Evolutionary conservation across 148 eudicot species (phyloP), one percentile per base, ranked within the genome.

Genomic region (Agrostemma githago): DNA sequence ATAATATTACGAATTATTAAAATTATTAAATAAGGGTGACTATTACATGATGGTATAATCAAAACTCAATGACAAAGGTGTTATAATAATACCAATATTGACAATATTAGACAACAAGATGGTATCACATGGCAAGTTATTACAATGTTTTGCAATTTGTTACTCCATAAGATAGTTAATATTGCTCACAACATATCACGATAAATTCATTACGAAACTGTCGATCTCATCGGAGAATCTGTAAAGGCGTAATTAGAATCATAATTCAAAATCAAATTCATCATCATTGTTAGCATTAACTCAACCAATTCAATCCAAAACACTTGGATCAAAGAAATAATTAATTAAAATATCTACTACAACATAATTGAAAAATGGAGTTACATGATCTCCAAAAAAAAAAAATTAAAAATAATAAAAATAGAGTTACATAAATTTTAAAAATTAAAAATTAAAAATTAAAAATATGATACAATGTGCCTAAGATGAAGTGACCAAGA

Each of bases 401-500:
- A 66, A 66, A 44, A 46, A 71, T 59, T 41, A 57, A 38, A 46
- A 74, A 20, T 62, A 21, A 66, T 56, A 66, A 44, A 46, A 71
- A 51, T 41, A 51, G 56, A 51, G 56, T 51, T 51, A 51, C 60
- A 61, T 68, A 46, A 46, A 68, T n/a, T n/a, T n/a, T n/a, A n/a
- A n/a, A n/a, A 17, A 72, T 76, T 76, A 67, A 66, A 34, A 46
- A 71, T 48, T 34, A 21, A 57, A 57, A 57, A 7, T 65, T 65
- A 68, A n/a, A 68, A 19, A 54, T 83, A 51, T 51, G 14, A 51
- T 51, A 51, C 56, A 51, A 10, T 10, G 34, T 26, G 34, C 34
- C 56, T 76, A 87, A 19, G 85, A 70, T 79, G 85, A 85, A 14
- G 85, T 84, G 82, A 91, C 88, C 68, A 74, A 63, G 8, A 89